A percentile compares a stretch with the other conserved stretches of the same genome.
These are phyloP conservation scores for Corchorus capsularis DNA, from an alignment of 345 rosid species.

Conservation along the genomic window DNA sequence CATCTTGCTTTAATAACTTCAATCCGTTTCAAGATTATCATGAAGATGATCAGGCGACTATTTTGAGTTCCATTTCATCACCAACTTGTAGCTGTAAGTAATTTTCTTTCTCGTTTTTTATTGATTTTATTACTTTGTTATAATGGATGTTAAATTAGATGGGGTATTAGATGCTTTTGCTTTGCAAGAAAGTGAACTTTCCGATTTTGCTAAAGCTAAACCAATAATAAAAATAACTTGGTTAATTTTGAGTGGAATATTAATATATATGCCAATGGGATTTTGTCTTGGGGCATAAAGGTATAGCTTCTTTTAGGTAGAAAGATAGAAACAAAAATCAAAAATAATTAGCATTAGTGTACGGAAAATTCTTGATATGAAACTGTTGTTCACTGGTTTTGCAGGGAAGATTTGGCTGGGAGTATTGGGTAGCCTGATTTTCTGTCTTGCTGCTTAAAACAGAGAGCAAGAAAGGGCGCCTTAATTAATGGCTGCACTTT, in stretches of 20 bases:
- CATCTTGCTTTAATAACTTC: slow-evolving; percentile 31
- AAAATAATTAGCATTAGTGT: background rate
- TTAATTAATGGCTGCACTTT: background rate
- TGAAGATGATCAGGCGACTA: background rate
- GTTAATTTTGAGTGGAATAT: slow-evolving; percentile 17
- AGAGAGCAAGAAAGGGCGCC: background rate
- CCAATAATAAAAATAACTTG: background rate
- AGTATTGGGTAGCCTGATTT: slow-evolving; percentile 12
- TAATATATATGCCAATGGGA: slow-evolving; percentile 24
- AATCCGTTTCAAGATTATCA: slow-evolving; percentile 11
- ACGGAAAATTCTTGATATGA: background rate
- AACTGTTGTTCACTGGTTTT: slow-evolving; percentile 6
- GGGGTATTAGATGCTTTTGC: slow-evolving; percentile 17
- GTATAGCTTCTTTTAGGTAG: background rate
- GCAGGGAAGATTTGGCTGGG: slow-evolving; percentile 35
- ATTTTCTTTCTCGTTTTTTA: background rate
- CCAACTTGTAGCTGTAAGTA: slow-evolving; percentile 36
- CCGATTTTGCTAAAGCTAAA: slow-evolving; percentile 23
- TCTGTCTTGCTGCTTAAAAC: slow-evolving; percentile 7
- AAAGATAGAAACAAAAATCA: background rate
- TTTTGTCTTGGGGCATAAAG: slow-evolving; percentile 18
- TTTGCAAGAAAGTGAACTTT: background rate
- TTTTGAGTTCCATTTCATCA: slow-evolving; percentile 23
- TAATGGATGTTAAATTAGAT: no score
- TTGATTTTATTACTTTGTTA: background rate